Percentiles rank a stretch among this genome's conserved stretches.
Evolutionary conservation across 176 grass and related monocot genomes (phyloP).

Genomic region (Elymus sibiricus): DNA sequence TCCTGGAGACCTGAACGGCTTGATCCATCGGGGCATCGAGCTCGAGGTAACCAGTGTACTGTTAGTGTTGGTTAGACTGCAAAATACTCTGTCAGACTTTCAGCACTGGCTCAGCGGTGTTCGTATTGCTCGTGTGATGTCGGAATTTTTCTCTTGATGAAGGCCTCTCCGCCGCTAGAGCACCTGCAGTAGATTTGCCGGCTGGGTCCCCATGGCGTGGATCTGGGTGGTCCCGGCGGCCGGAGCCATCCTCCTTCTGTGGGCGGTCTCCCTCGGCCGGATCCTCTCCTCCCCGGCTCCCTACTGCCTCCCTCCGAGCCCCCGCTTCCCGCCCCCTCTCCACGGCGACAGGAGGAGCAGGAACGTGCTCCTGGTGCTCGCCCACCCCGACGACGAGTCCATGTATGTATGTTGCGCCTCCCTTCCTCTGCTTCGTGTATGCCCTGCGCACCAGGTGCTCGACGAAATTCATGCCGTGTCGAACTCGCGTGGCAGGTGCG

Average conservation of each 20-base stretch:
- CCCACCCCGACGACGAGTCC: conserved; percentile 95
- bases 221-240: conserved; percentile 27
- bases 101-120: too few species aligned
- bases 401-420: conserved; percentile 34
- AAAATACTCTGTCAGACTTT: too few species aligned
- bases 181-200: neutral
- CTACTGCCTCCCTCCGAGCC: conserved; percentile 10
- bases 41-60: too few species aligned
- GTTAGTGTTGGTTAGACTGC: too few species aligned
- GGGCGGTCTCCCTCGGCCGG: conserved; percentile 49
- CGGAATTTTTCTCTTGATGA: too few species aligned
- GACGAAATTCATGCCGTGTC: neutral
- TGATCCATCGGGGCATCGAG: too few species aligned
- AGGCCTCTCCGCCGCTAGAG: too few species aligned
- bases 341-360: conserved; percentile 33
- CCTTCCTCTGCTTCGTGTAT: neutral
- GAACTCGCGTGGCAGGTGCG: neutral
- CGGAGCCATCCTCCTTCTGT: conserved; percentile 22
- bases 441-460: neutral
- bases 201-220: conserved; percentile 38
- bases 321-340: conserved; percentile 15
- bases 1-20: too few species aligned
- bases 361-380: conserved; percentile 70
- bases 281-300: conserved; percentile 23
- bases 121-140: too few species aligned